Base-by-base conservation (phyloP, 1,284 basidiomycete species). In the Trametes versicolor region DNA sequence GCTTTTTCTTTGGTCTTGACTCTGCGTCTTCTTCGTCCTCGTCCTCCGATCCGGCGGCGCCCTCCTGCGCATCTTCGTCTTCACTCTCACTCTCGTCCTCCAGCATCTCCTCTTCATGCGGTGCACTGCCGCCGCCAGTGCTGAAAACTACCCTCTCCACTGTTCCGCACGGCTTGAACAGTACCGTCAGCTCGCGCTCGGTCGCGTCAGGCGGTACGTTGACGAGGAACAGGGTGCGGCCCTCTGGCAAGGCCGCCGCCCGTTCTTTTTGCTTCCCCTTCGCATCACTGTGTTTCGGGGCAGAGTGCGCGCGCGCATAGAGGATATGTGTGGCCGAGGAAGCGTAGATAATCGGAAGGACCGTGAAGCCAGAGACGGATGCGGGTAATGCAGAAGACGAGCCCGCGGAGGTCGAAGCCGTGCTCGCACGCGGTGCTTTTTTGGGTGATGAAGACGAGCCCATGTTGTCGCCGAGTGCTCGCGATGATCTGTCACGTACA, bases 141-240 rank as follows among this genome's bases (percentile, higher is more conserved):
- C 63, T 85, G 72, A 95, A 91, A 1, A 87, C 73, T 2, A 95
- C 87, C 60, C 81, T 83, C 77, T 97, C 95, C 15, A 96, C 84
- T 0, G 89, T 90, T 19, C 95, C 95, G 65, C 84, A 87, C 17
- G 82, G 73, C 71, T 89, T 90, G 81, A 96, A 95, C 23, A 96
- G 81, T 2, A 87, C 77, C 3, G 87, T 80, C 1, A 96, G 77
- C 73, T 94, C 92, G 54, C 91, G 83, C 70, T 93, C 91, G 0
- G 92, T 93, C 4, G 93, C 87, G 75, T 96, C 94, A 57, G 93
- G 88, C 1, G 95, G 95, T 4, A 96, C 78, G 73, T 97, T 96
- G 63, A 92, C 92, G 10, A 96, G 80, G 73, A 97, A 97, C 15
- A 96, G 80, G 0, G 94, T 96, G 55, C 95, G 85, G 19, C 85